Conservation (phyloP, 2,329 filamentous ascomycete genomes). For the Akanthomyces muscarius region DNA sequence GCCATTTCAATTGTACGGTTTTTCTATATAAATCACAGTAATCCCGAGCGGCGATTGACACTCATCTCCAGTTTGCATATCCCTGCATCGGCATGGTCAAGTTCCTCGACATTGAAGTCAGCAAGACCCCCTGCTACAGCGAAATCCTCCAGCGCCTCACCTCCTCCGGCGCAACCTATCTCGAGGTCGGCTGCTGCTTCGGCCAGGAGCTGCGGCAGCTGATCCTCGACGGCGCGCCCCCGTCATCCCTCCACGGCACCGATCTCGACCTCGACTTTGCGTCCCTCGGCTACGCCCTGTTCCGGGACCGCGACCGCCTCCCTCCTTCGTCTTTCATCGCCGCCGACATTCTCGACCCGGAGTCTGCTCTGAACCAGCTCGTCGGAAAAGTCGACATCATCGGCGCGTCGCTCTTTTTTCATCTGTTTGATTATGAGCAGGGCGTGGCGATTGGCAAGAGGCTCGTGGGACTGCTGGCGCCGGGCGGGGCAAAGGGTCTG, state of each 20-base stretch:
- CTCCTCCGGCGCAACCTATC: constrained; percentile 17
- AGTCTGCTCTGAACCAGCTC: neutral
- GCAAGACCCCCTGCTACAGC: constrained; percentile 6
- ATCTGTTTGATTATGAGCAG: constrained; percentile 13
- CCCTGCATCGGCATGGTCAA: constrained; percentile 21
- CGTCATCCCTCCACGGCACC: constrained; percentile 22
- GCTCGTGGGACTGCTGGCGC: neutral
- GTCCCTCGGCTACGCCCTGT: constrained; percentile 26
- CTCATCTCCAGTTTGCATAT: constrained; percentile 13
- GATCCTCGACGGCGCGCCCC: constrained; percentile 24
- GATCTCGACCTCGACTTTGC: constrained; percentile 24
- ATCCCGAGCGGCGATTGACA: neutral
- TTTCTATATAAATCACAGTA: too few species aligned
- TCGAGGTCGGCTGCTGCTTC: constrained; percentile 30
- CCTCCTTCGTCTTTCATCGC: constrained; percentile 21
- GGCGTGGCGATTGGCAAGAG: constrained; percentile 1
- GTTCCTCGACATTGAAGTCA: constrained; percentile 21
- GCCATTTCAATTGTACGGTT: neutral
- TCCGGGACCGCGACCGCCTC: constrained; percentile 24
- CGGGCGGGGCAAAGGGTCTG: neutral
- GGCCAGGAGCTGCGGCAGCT: constrained; percentile 28
- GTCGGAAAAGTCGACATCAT: constrained; percentile 9
- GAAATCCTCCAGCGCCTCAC: constrained; percentile 18
- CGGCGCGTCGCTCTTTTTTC: constrained; percentile 9
- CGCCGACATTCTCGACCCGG: constrained; percentile 21